A percentile compares a stretch with the other conserved stretches of the same genome.
phyloP scores from a whole-genome alignment of 768 basidiomycete genomes.

The Nidula microcarpa region DNA sequence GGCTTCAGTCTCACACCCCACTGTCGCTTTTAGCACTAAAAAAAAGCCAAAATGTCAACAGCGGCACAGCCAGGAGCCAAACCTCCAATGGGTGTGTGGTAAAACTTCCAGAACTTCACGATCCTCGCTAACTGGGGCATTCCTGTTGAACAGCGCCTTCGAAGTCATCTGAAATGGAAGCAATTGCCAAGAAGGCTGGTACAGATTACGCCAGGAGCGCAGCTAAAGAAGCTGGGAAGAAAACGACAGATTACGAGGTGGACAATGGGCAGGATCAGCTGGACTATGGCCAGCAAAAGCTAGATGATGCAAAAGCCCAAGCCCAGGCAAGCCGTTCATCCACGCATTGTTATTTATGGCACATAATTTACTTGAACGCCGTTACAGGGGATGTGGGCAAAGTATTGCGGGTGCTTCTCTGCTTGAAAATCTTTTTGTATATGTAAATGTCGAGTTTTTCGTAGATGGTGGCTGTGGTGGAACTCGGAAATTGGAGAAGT shows the following conservation, averaged over 20 bases:
- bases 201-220: constrained; percentile 13
- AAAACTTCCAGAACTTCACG: neutral
- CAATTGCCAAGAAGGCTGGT: constrained; percentile 11
- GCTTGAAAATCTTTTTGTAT: constrained; percentile 1
- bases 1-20: too few relatives aligned
- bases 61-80: constrained; percentile 7
- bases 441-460: neutral
- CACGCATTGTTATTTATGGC: neutral
- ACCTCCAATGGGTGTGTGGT: constrained; percentile 8
- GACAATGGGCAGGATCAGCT: constrained; percentile 9
- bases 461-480: too few relatives aligned
- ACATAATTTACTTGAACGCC: neutral
- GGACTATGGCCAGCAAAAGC: constrained; percentile 13
- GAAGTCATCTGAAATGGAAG: constrained; percentile 1
- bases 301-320: constrained; percentile 21
- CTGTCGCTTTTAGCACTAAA: too few relatives aligned
- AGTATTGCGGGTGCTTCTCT: constrained; percentile 20
- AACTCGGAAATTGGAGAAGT: too few relatives aligned
- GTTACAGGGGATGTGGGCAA: constrained; percentile 19
- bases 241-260: constrained; percentile 18
- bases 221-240: constrained; percentile 19
- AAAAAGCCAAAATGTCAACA: neutral
- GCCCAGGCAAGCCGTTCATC: constrained; percentile 14
- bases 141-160: neutral
- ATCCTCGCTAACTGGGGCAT: neutral